Evolutionary conservation across 805 yeast genomes (phyloP).

Genomic region (Kuraishia borneana): DNA sequence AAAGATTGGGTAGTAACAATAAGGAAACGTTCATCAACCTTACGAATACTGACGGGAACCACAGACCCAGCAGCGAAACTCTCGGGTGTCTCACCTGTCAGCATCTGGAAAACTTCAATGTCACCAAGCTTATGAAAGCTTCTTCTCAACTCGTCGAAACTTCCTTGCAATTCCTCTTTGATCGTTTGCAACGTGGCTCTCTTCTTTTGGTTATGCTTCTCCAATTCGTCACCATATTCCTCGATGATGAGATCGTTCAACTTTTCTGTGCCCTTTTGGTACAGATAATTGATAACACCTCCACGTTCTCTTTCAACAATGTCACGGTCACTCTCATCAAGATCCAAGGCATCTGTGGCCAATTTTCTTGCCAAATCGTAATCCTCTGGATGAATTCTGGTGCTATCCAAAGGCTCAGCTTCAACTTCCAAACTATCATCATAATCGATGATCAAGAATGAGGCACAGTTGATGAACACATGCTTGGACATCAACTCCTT

Average conservation of each 20-base stretch:
- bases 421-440: slow-evolving; percentile 48
- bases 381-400: slow-evolving; percentile 97
- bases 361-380: slow-evolving; percentile 91
- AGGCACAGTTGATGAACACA: slow-evolving; percentile 85
- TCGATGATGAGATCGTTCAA: slow-evolving; percentile 82
- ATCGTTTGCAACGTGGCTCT: slow-evolving; percentile 75
- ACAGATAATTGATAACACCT: slow-evolving; percentile 66
- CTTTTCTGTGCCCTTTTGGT: slow-evolving; percentile 59
- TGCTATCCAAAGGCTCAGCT: slow-evolving; percentile 79
- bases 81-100: slow-evolving; percentile 77
- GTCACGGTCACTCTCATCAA: slow-evolving; percentile 88
- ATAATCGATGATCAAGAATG: slow-evolving; percentile 72
- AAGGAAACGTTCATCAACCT: slow-evolving; percentile 36
- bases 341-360: slow-evolving; percentile 96
- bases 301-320: slow-evolving; percentile 60
- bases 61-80: slow-evolving; percentile 59
- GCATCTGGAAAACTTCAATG: slow-evolving; percentile 71
- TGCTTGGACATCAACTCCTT: slow-evolving; percentile 68
- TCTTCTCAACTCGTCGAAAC: slow-evolving; percentile 78
- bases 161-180: slow-evolving; percentile 76
- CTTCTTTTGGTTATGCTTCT: slow-evolving; percentile 58
- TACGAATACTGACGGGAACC: slow-evolving; percentile 63
- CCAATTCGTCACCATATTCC: slow-evolving; percentile 87
- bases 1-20: slow-evolving; percentile 43
- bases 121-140: slow-evolving; percentile 54